Evolutionary conservation across 2,329 filamentous ascomycete species (phyloP).

Genomic region (Beauveria medogensis): DNA sequence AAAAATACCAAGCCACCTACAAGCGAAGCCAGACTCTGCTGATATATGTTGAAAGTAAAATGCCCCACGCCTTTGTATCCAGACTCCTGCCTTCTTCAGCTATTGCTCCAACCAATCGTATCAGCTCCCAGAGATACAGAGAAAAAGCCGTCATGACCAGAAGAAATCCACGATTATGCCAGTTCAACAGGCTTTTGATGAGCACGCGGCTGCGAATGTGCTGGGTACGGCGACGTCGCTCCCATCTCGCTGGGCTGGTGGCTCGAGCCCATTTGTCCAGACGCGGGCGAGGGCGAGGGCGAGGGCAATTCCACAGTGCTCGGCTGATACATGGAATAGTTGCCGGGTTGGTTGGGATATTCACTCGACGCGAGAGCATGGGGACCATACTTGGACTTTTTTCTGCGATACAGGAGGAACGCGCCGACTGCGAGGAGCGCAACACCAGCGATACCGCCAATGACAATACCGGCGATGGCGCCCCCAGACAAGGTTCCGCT

Average conservation of each 20-base stretch:
- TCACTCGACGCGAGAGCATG: not conserved
- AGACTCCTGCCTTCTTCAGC: not conserved
- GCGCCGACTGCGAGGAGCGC: not conserved
- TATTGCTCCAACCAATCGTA: not conserved
- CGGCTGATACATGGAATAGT: not conserved
- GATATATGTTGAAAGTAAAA: not conserved
- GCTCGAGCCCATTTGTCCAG: too few species aligned
- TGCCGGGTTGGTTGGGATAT: not conserved
- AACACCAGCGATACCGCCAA: conserved; percentile 4
- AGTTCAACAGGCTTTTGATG: not conserved
- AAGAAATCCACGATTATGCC: not conserved
- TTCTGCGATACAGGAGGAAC: conserved; percentile 7
- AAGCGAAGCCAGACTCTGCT: not conserved
- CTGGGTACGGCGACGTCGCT: not conserved
- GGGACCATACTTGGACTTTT: not conserved
- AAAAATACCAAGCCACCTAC: not conserved
- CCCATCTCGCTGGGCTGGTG: not conserved
- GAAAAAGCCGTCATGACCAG: too few species aligned
- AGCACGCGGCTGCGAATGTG: not conserved
- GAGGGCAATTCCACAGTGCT: too few species aligned
- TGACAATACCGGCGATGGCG: conserved; percentile 10
- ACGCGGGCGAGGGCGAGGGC: too few species aligned
- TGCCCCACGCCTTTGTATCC: not conserved
- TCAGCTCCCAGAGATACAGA: not conserved
- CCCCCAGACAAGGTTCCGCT: not conserved